phyloP scores from a whole-genome alignment of 1,284 basidiomycete species.

The Moesziomyces aphidis region DNA sequence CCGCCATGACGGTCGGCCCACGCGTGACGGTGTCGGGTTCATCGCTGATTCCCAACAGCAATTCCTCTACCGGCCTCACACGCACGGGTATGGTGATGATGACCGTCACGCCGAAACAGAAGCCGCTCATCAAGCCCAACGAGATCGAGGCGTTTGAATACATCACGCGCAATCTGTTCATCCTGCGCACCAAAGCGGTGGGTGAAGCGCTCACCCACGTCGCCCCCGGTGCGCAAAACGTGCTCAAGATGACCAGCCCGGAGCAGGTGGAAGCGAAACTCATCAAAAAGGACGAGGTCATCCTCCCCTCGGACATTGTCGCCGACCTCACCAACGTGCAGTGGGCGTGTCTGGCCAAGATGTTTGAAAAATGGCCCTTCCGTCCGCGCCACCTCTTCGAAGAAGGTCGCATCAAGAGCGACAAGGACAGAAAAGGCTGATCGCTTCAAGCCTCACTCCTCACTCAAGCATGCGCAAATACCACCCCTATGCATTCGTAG shows the following conservation, averaged over 20 bases:
- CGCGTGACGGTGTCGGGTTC: constrained; percentile 42
- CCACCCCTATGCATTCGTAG: neutral
- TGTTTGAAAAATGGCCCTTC: constrained; percentile 67
- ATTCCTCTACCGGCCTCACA: constrained; percentile 47
- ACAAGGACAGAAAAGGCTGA: constrained; percentile 18
- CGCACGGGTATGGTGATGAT: constrained; percentile 53
- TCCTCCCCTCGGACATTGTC: constrained; percentile 52
- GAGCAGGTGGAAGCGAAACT: constrained; percentile 37
- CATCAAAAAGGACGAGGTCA: constrained; percentile 34
- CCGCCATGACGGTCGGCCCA: constrained; percentile 50
- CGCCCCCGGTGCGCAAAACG: constrained; percentile 60
- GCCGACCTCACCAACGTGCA: constrained; percentile 56
- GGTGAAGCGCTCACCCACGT: constrained; percentile 56
- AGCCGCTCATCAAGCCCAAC: constrained; percentile 34
- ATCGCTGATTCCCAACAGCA: constrained; percentile 53
- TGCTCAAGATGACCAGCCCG: constrained; percentile 52
- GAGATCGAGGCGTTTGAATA: constrained; percentile 63
- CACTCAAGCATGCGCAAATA: neutral
- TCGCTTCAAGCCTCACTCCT: neutral
- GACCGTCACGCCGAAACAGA: constrained; percentile 53
- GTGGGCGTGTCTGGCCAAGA: constrained; percentile 58
- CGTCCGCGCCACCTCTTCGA: constrained; percentile 56
- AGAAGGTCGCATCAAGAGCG: constrained; percentile 45
- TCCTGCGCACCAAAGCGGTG: constrained; percentile 49
- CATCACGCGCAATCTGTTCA: constrained; percentile 62